Conservation (phyloP, 2,329 filamentous ascomycete species). For the Penicillium glabrum region DNA sequence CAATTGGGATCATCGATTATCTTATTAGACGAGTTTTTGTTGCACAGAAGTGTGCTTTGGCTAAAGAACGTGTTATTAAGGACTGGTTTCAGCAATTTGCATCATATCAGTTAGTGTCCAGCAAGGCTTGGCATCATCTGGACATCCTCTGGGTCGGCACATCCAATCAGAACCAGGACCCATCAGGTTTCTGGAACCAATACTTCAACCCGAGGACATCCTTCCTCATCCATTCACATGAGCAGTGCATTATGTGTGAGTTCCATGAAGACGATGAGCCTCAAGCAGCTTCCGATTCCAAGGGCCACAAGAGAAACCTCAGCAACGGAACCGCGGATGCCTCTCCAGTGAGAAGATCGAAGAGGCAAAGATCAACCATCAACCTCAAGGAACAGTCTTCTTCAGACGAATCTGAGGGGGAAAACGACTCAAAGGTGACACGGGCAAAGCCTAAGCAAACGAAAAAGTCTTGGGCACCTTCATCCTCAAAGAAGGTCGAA, state of each 20-base stretch:
- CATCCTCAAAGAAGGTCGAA: conserved; percentile 13
- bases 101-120: background rate
- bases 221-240: background rate
- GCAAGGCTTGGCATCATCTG: background rate
- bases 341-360: conserved; percentile 31
- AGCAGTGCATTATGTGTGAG: conserved; percentile 4
- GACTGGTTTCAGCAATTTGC: background rate
- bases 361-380: conserved; percentile 27
- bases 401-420: conserved; percentile 15
- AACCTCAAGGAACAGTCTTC: conserved; percentile 19
- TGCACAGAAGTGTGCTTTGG: background rate
- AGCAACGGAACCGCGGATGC: conserved; percentile 22
- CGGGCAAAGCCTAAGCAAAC: conserved; percentile 2
- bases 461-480: conserved; percentile 12
- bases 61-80: background rate
- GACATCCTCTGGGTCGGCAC: background rate
- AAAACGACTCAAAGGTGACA: conserved; percentile 8
- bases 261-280: conserved; percentile 7
- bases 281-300: background rate
- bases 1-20: background rate
- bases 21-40: background rate
- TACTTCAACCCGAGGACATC: background rate
- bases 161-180: conserved; percentile 7
- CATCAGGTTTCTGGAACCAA: conserved; percentile 2
- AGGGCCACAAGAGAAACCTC: conserved; percentile 28